phyloP scores from a whole-genome alignment of 1,139 yeast species.

The Saccharomycopsis phalli region DNA sequence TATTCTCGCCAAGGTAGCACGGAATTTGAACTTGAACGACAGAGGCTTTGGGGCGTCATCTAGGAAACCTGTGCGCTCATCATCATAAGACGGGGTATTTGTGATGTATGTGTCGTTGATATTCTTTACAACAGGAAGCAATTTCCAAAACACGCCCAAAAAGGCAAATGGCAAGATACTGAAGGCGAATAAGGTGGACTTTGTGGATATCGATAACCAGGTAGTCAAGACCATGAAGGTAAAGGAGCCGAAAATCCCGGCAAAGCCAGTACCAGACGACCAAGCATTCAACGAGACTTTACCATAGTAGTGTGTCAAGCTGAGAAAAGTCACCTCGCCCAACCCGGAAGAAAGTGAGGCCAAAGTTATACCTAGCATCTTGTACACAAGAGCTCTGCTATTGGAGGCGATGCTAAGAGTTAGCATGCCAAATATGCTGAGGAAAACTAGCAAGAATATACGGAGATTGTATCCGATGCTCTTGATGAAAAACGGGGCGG shows the following conservation, averaged over 20 bases:
- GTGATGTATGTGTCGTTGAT: slow-evolving; percentile 11
- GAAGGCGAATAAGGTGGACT: slow-evolving; percentile 38
- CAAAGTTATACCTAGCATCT: slow-evolving; percentile 62
- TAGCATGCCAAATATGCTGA: slow-evolving; percentile 73
- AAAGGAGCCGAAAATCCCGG: slow-evolving; percentile 78
- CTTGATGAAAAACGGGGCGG: slow-evolving; percentile 77
- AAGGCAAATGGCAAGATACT: slow-evolving; percentile 41
- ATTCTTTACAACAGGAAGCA: slow-evolving; percentile 28
- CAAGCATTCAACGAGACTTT: slow-evolving; percentile 68
- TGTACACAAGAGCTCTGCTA: slow-evolving; percentile 25
- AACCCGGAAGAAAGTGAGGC: slow-evolving; percentile 84
- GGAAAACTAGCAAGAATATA: slow-evolving; percentile 42
- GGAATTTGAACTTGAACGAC: slow-evolving; percentile 26
- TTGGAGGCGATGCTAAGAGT: slow-evolving; percentile 40
- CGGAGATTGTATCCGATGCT: slow-evolving; percentile 49
- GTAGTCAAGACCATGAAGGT: slow-evolving; percentile 48
- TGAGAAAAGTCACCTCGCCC: slow-evolving; percentile 85
- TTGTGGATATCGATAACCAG: slow-evolving; percentile 38
- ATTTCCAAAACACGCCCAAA: slow-evolving; percentile 27
- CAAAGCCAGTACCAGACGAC: slow-evolving; percentile 93
- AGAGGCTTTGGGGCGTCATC: slow-evolving; percentile 5
- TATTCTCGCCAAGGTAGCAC: slow-evolving; percentile 35
- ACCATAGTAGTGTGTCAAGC: slow-evolving; percentile 64
- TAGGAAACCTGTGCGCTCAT: slow-evolving; percentile 6
- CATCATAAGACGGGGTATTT: slow-evolving; percentile 1